phyloP scores from a whole-genome alignment of 2,329 filamentous ascomycete genomes.

The Fulvia fulva region DNA sequence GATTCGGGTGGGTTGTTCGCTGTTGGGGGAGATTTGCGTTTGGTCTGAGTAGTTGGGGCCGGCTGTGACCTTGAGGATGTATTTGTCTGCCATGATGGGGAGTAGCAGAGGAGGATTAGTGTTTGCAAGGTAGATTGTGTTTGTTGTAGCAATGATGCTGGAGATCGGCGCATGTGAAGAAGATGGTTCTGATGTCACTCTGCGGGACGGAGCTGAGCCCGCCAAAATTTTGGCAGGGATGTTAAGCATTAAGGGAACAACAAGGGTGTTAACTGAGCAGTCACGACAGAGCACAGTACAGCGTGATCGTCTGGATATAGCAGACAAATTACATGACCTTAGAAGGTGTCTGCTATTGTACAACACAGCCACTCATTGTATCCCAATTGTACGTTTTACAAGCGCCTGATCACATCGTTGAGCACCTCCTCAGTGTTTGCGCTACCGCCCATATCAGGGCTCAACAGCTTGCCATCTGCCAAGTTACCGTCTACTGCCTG shows the following conservation, averaged over 20 bases:
- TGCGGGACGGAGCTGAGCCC: background rate
- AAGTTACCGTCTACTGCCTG: conserved; percentile 86
- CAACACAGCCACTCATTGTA: background rate
- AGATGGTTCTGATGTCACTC: background rate
- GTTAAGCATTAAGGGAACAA: too few relatives aligned
- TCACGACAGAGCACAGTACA: too few relatives aligned
- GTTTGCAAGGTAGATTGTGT: background rate
- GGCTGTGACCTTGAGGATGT: conserved; percentile 76
- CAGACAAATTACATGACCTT: too few relatives aligned
- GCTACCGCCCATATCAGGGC: conserved; percentile 83
- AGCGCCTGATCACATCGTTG: conserved; percentile 75
- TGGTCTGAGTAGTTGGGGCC: conserved; percentile 76
- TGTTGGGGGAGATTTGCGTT: conserved; percentile 71
- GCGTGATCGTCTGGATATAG: too few relatives aligned
- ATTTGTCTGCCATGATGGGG: conserved; percentile 58
- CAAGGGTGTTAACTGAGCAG: too few relatives aligned
- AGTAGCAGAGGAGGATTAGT: background rate
- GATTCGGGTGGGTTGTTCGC: conserved; percentile 58
- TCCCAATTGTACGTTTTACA: conserved; percentile 50
- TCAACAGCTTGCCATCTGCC: conserved; percentile 75
- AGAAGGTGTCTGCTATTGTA: background rate
- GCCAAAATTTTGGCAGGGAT: background rate
- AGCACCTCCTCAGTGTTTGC: conserved; percentile 84
- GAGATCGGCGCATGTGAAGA: background rate
- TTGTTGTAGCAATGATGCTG: background rate